Base-by-base conservation (phyloP, 352 stramenopile species). In the Phytophthora aleatoria region DNA sequence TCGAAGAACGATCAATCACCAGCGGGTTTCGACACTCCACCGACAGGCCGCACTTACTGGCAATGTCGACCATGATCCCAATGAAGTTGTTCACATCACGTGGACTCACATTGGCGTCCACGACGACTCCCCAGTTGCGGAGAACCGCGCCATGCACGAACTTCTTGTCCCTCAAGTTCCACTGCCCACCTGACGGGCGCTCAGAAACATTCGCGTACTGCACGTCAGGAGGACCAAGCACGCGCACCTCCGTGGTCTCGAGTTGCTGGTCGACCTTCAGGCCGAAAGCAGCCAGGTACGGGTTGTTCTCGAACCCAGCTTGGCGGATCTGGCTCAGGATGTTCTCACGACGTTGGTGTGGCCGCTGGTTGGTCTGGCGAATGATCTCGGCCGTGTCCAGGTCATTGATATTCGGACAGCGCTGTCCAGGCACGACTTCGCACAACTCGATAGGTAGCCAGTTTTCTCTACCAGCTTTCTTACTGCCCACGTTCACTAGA, bases 391-490 rank as follows among this genome's bases (percentile, higher is more conserved):
- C 81, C 16, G 83, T 93, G 53, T 96, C 83, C 12, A 82, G 62
- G 9, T 95, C 85, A 38, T 90, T 91, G 47, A 93, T 87, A 30
- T 87, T 85, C 3, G 79, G 53, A 20, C 87, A 89, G 30, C 77
- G 74, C 61, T 96, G 87, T 5, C 84, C 79, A 1, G 80, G 75
- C 0, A 80, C 73, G 0, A 92, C 80, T 36, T 87, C 67, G 38
- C 88, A 96, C 15, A 95, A 39, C 61, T 96, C 88, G 20, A 96
- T 87, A 3, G 88, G 88, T n/a, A 94, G 48, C 74, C 81, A 96
- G 13, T 74, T 81, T 42, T 77, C 56, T 44, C 51, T 55, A 1
- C 69, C 69, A 20, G 74, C 61, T 16, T 61, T 66, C 61, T 76
- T 78, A 36, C 66, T 85, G 8, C 86, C 86, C 3, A 94, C 74